These are phyloP conservation scores for Fraxinus floribunda DNA, from an alignment of 305 asterid genomes.

Conservation along the genomic window DNA sequence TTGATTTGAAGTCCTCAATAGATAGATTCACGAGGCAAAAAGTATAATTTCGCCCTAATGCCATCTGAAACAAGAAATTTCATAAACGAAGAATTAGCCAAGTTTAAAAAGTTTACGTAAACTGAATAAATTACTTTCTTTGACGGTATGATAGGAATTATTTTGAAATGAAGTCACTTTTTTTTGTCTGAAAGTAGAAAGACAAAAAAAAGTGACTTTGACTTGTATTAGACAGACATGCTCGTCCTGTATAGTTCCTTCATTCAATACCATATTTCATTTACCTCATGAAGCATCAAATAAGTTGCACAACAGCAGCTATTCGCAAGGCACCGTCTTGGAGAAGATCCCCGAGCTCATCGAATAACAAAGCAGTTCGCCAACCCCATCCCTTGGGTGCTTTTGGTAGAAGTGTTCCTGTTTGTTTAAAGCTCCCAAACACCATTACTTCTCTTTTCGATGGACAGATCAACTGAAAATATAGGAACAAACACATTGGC, in stretches of 20 bases:
- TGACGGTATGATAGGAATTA: not conserved
- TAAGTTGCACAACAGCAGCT: slow-evolving; percentile 84
- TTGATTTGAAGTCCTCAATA: slow-evolving; percentile 5
- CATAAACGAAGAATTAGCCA: not conserved
- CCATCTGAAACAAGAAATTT: slow-evolving; percentile 26
- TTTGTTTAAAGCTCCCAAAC: slow-evolving; percentile 88
- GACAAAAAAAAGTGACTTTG: not conserved
- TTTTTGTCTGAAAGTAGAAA: not conserved
- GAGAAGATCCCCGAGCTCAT: slow-evolving; percentile 82
- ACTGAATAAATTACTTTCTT: not conserved
- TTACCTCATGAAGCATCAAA: slow-evolving; percentile 35
- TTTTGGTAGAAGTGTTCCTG: slow-evolving; percentile 96
- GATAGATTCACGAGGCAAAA: not conserved
- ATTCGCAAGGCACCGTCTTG: slow-evolving; percentile 79
- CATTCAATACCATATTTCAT: not conserved
- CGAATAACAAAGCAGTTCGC: slow-evolving; percentile 87
- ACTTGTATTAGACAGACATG: not conserved
- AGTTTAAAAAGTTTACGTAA: not conserved
- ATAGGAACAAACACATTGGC: not conserved
- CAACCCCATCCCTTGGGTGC: slow-evolving; percentile 99
- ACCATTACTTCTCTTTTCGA: slow-evolving; percentile 98
- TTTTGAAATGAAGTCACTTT: not conserved
- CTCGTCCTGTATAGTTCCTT: not conserved
- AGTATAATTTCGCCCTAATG: slow-evolving; percentile 1
- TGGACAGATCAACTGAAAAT: slow-evolving; percentile 81